Evolutionary conservation across 129 eudicot species (phyloP).

Genomic region (Lactuca sativa): DNA sequence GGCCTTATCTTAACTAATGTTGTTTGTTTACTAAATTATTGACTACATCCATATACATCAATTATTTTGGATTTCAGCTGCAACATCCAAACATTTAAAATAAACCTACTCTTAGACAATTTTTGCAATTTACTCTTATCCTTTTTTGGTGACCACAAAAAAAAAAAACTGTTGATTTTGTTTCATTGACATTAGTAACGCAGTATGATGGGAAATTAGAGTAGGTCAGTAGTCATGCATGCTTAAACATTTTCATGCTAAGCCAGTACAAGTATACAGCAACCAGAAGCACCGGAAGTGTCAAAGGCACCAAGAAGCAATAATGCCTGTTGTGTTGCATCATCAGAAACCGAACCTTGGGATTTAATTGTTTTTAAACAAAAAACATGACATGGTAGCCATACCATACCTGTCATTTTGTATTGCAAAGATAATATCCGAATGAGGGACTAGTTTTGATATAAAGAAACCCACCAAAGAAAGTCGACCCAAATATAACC

Average conservation of each 20-base stretch:
- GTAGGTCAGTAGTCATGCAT: constrained; percentile 44
- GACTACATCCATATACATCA: neutral
- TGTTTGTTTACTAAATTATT: too few relatives aligned
- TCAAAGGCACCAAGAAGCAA: constrained; percentile 77
- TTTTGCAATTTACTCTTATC: too few relatives aligned
- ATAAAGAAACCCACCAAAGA: constrained; percentile 53
- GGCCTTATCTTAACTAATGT: too few relatives aligned
- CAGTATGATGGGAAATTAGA: too few relatives aligned
- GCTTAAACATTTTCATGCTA: constrained; percentile 90
- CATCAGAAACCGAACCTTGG: neutral
- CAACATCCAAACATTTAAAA: neutral
- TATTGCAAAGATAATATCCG: constrained; percentile 48
- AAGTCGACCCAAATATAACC: constrained; percentile 43
- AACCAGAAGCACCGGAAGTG: constrained; percentile 69
- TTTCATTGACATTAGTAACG: neutral
- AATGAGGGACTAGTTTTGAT: constrained; percentile 70
- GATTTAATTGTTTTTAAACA: neutral
- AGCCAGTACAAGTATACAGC: constrained; percentile 89
- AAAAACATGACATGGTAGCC: neutral
- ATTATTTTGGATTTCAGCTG: neutral
- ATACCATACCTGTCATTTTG: constrained; percentile 59
- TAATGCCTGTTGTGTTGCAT: constrained; percentile 52
- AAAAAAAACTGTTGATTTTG: too few relatives aligned
- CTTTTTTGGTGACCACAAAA: too few relatives aligned
- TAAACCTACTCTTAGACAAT: neutral